phyloP scores from a whole-genome alignment of 2,329 filamentous ascomycete genomes.

The Ophiosphaerella herpotricha region DNA sequence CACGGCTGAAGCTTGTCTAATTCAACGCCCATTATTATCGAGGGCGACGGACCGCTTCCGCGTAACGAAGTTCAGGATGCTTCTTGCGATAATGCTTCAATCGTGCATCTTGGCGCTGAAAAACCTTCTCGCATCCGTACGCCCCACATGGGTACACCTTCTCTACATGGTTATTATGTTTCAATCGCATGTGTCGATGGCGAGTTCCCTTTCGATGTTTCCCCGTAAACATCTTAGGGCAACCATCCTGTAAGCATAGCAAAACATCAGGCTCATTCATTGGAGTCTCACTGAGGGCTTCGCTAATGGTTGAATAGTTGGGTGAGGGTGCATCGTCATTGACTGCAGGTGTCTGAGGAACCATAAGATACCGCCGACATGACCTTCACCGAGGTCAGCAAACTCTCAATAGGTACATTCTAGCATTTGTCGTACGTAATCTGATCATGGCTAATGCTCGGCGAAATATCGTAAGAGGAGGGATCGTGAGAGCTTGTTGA shows the following conservation, averaged over 20 bases:
- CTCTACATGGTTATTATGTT: background rate
- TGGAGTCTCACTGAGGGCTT: background rate
- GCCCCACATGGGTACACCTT: background rate
- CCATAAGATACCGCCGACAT: too few relatives aligned
- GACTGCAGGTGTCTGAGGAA: too few relatives aligned
- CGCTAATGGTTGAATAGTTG: background rate
- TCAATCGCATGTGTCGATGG: background rate
- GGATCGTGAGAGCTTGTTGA: too few relatives aligned
- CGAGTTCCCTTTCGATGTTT: background rate
- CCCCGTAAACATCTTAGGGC: background rate
- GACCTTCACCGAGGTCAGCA: too few relatives aligned
- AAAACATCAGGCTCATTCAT: background rate
- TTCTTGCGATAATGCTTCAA: background rate
- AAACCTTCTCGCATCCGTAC: background rate
- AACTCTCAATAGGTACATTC: too few relatives aligned
- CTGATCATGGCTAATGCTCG: too few relatives aligned
- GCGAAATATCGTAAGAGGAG: too few relatives aligned
- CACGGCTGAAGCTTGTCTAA: too few relatives aligned
- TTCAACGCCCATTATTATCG: too few relatives aligned
- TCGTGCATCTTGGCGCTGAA: conserved; percentile 1
- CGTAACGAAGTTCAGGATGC: background rate
- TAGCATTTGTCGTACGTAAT: too few relatives aligned
- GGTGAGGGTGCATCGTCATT: too few relatives aligned
- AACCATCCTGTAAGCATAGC: background rate
- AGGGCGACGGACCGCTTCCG: background rate